A percentile compares a stretch with the other conserved stretches of the same genome.
phyloP scores from a whole-genome alignment of 2,329 filamentous ascomycete species.

The Cladosporium sp. region DNA sequence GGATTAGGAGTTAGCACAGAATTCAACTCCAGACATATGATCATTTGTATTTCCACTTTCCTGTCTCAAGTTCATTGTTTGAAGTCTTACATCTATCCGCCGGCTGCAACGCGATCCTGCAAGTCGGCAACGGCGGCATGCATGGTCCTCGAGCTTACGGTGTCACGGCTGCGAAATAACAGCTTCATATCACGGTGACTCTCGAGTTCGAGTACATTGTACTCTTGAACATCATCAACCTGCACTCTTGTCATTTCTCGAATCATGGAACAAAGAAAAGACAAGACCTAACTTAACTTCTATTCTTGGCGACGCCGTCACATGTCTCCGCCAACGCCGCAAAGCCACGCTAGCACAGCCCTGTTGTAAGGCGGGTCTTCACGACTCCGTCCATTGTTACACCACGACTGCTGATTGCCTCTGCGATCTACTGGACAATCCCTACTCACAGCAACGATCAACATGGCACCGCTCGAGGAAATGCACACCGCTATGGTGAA shows the following conservation, averaged over 20 bases:
- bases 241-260: no score
- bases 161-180: no score
- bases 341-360: neutral
- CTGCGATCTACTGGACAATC: neutral
- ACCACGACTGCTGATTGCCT: neutral
- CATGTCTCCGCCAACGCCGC: neutral
- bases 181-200: no score
- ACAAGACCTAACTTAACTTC: no score
- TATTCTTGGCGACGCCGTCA: neutral
- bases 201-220: no score
- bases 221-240: no score
- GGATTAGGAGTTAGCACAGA: conserved; percentile 4
- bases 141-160: no score
- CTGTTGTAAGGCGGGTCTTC: neutral
- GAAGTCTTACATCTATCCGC: no score
- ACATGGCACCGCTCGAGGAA: conserved; percentile 36
- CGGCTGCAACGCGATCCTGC: no score
- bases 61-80: neutral
- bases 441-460: neutral
- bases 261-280: no score
- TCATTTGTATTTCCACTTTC: neutral
- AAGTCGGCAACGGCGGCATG: no score
- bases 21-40: conserved; percentile 11
- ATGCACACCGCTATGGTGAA: conserved; percentile 63
- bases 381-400: neutral